Evolutionary conservation across 129 eudicot genomes (phyloP).

Genomic region (Flaveria linearis): DNA sequence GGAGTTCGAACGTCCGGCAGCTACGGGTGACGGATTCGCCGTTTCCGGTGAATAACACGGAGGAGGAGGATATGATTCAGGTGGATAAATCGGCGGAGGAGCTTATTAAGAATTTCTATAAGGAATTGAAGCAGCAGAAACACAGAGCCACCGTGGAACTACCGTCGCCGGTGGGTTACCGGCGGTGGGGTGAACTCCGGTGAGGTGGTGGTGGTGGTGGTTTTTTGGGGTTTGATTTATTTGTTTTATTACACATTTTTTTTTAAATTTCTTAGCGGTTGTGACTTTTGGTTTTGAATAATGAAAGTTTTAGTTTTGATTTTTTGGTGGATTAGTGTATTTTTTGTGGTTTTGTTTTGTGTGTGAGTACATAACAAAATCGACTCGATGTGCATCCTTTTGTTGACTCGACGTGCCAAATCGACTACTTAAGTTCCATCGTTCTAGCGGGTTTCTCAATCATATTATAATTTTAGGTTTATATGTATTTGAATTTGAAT

Average conservation of each 20-base stretch:
- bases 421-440: too few relatives aligned
- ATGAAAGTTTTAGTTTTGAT: slow-evolving; percentile 15
- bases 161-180: slow-evolving; percentile 51
- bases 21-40: slow-evolving; percentile 83
- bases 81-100: slow-evolving; percentile 85
- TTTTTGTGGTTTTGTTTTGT: neutral
- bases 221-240: slow-evolving; percentile 15
- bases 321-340: neutral
- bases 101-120: slow-evolving; percentile 69
- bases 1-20: slow-evolving; percentile 54
- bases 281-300: slow-evolving; percentile 8
- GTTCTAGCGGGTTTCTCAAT: too few relatives aligned
- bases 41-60: slow-evolving; percentile 46
- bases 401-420: too few relatives aligned
- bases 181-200: slow-evolving; percentile 40
- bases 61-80: slow-evolving; percentile 46
- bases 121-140: slow-evolving; percentile 56
- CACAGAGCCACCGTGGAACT: slow-evolving; percentile 53
- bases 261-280: slow-evolving; percentile 6
- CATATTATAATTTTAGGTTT: too few relatives aligned
- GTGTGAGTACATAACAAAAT: neutral
- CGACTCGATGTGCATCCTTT: too few relatives aligned
- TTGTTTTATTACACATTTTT: neutral
- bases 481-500: too few relatives aligned
- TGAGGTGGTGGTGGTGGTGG: slow-evolving; percentile 4